These are phyloP conservation scores for Phytophthora brassicae DNA, from an alignment of 352 stramenopile genomes.

Conservation along the genomic window DNA sequence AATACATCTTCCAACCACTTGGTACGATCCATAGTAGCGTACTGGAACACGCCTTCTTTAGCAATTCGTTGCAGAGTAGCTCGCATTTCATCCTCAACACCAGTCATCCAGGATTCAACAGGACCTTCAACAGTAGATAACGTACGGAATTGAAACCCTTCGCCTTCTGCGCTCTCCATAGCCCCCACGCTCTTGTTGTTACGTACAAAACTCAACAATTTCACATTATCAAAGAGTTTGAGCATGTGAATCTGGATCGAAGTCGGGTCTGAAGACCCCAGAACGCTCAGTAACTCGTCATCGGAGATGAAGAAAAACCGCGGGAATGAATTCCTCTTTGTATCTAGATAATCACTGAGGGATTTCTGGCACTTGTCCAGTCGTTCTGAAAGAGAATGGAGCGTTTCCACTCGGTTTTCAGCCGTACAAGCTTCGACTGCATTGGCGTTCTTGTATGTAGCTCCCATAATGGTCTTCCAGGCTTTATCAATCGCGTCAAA, in stretches of 20 bases:
- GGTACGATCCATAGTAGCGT: slow-evolving; percentile 84
- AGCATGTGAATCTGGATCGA: slow-evolving; percentile 95
- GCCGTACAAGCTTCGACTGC: slow-evolving; percentile 89
- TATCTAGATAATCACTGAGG: slow-evolving; percentile 90
- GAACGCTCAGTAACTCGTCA: slow-evolving; percentile 90
- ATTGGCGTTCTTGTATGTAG: slow-evolving; percentile 92
- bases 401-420: slow-evolving; percentile 88
- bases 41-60: slow-evolving; percentile 93
- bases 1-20: slow-evolving; percentile 89
- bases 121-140: slow-evolving; percentile 85
- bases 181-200: slow-evolving; percentile 89
- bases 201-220: slow-evolving; percentile 86
- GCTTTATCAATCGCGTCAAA: slow-evolving; percentile 93
- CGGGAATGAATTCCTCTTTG: slow-evolving; percentile 91
- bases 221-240: slow-evolving; percentile 96
- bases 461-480: slow-evolving; percentile 92
- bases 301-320: slow-evolving; percentile 96
- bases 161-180: slow-evolving; percentile 92
- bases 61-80: slow-evolving; percentile 85
- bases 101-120: slow-evolving; percentile 94
- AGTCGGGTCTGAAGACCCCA: slow-evolving; percentile 90
- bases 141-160: slow-evolving; percentile 86
- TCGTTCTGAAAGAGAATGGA: slow-evolving; percentile 85
- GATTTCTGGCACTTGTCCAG: slow-evolving; percentile 92
- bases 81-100: slow-evolving; percentile 91